phyloP scores from a whole-genome alignment of 2,329 filamentous ascomycete species.

The Ceratocystis albifundus region DNA sequence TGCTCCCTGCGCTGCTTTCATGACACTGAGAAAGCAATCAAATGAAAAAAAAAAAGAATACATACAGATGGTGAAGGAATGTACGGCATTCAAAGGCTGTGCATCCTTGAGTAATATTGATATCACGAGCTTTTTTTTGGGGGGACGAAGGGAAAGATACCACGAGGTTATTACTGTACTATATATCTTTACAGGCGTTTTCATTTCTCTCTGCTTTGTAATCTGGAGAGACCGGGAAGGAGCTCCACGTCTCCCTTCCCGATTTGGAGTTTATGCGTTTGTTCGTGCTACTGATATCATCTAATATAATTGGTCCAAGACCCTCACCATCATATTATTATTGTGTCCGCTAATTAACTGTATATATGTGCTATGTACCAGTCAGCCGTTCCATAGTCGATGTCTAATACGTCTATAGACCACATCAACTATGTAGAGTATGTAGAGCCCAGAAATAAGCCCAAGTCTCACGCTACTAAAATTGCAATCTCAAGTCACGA shows the following conservation, averaged over 20 bases:
- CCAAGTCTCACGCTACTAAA: background rate
- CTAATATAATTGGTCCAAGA: conserved; percentile 7
- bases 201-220: background rate
- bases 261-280: background rate
- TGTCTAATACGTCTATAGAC: no score
- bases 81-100: background rate
- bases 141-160: conserved; percentile 1
- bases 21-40: background rate
- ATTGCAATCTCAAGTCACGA: background rate
- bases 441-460: no score
- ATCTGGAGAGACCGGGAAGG: background rate
- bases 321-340: background rate
- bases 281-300: conserved; percentile 8
- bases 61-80: background rate
- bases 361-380: background rate
- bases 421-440: no score
- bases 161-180: conserved; percentile 11
- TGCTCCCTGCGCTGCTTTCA: conserved; percentile 7
- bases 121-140: background rate
- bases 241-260: background rate
- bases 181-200: background rate
- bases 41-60: background rate
- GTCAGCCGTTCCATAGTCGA: background rate
- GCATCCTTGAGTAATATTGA: background rate
- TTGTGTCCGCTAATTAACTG: no score